These are phyloP conservation scores for Lactarius akahatsu DNA, from an alignment of 768 basidiomycete species.

Conservation along the genomic window DNA sequence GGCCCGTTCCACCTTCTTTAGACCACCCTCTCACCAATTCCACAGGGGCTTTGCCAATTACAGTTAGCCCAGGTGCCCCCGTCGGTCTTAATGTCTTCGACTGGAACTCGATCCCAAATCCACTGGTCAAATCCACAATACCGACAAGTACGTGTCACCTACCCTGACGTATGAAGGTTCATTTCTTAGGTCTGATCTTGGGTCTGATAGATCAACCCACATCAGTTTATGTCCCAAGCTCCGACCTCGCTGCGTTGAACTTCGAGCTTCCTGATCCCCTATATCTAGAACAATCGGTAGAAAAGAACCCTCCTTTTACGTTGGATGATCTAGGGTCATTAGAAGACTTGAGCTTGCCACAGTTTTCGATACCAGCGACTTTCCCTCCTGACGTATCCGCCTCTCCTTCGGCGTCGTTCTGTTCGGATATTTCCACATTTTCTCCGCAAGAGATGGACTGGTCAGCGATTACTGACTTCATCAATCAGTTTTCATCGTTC, in stretches of 20 bases:
- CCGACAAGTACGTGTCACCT: neutral
- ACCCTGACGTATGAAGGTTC: neutral
- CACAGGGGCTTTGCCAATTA: neutral
- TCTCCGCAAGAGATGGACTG: neutral
- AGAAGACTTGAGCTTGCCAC: neutral
- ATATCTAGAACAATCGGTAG: neutral
- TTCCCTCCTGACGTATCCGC: neutral
- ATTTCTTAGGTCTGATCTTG: neutral
- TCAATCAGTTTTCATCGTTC: neutral
- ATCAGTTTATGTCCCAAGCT: constrained; percentile 4
- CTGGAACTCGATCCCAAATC: constrained; percentile 1
- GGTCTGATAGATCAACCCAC: neutral
- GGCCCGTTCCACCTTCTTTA: neutral
- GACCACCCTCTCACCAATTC: neutral
- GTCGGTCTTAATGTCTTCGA: neutral
- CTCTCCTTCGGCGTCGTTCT: neutral
- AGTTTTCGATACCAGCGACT: neutral
- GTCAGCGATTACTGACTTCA: neutral
- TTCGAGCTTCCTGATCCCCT: neutral
- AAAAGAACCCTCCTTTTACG: neutral
- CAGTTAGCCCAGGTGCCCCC: neutral
- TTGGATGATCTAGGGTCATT: neutral
- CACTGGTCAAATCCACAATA: neutral
- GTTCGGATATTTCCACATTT: neutral
- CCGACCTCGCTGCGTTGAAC: neutral